Conservation (phyloP, 192 early-diverging fungal species). For the Phycomyces blakesleeanus region DNA sequence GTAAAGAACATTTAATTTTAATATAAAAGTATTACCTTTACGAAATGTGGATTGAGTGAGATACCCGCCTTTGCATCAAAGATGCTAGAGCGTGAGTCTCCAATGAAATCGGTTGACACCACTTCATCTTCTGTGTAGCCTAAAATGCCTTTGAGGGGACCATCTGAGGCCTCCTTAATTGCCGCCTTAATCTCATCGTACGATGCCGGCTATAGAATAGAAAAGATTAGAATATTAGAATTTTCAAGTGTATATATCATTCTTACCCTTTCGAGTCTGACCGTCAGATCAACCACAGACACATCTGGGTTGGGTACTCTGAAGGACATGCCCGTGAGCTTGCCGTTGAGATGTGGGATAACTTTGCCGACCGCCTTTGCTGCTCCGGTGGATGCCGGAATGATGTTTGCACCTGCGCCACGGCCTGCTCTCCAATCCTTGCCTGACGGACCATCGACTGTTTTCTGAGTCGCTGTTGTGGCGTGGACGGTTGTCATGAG, state of each 20-base stretch:
- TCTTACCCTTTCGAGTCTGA: conserved; percentile 72
- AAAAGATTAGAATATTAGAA: not conserved
- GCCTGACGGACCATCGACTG: conserved; percentile 92
- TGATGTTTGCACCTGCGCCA: conserved; percentile 89
- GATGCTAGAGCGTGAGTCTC: conserved; percentile 84
- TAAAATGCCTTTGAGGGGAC: conserved; percentile 77
- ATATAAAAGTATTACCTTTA: too few species aligned
- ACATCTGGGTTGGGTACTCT: conserved; percentile 92
- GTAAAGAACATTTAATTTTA: not conserved
- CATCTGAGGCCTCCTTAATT: conserved; percentile 81
- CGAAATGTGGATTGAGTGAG: conserved; percentile 85
- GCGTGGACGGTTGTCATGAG: conserved; percentile 98
- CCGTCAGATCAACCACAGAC: conserved; percentile 94
- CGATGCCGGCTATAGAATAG: conserved; percentile 53
- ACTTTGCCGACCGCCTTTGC: conserved; percentile 98
- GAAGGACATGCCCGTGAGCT: conserved; percentile 97
- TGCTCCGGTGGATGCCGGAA: conserved; percentile 94
- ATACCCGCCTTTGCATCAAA: conserved; percentile 96
- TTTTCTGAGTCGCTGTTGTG: conserved; percentile 97
- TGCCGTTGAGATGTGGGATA: conserved; percentile 87
- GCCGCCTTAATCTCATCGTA: conserved; percentile 86
- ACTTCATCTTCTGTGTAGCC: conserved; percentile 92
- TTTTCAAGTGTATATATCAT: too few species aligned
- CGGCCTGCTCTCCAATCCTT: conserved; percentile 96
- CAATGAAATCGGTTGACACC: conserved; percentile 92